Conservation (phyloP, 2,329 filamentous ascomycete genomes). For the Calonectria hongkongensis region DNA sequence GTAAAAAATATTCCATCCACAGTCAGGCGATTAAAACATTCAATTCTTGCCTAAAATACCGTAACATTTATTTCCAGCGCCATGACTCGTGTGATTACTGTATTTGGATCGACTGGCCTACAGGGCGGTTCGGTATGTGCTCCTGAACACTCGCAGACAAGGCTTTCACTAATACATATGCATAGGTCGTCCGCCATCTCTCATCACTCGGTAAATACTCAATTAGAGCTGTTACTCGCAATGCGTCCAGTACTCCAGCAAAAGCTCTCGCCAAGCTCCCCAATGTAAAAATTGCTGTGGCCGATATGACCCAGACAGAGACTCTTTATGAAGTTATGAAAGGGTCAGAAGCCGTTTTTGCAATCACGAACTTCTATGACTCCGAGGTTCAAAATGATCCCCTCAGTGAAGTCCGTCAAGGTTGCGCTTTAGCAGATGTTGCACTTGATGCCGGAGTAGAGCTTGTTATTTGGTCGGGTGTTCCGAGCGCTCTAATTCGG, state of each 20-base stretch:
- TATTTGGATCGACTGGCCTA: conserved; percentile 2
- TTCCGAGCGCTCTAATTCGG: neutral
- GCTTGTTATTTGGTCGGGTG: conserved; percentile 3
- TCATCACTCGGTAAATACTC: neutral
- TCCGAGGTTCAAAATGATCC: neutral
- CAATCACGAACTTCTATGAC: conserved; percentile 20
- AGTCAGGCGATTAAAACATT: too few relatives aligned
- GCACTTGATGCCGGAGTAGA: neutral
- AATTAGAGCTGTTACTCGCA: neutral
- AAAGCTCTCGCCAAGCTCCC: neutral
- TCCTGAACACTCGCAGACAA: neutral
- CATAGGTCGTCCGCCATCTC: neutral
- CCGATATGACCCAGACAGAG: conserved; percentile 4
- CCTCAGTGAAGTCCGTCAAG: neutral
- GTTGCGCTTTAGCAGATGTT: conserved; percentile 1
- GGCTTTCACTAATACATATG: neutral
- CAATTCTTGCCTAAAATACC: too few relatives aligned
- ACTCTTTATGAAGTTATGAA: neutral
- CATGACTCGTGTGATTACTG: neutral
- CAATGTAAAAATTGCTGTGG: neutral
- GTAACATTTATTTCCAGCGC: neutral
- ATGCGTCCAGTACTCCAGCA: neutral
- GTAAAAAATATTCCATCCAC: too few relatives aligned
- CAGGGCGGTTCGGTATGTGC: conserved; percentile 9
- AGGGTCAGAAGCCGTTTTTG: neutral